phyloP scores from a whole-genome alignment of 1,284 basidiomycete genomes.

The Nidula niveotomentosa region DNA sequence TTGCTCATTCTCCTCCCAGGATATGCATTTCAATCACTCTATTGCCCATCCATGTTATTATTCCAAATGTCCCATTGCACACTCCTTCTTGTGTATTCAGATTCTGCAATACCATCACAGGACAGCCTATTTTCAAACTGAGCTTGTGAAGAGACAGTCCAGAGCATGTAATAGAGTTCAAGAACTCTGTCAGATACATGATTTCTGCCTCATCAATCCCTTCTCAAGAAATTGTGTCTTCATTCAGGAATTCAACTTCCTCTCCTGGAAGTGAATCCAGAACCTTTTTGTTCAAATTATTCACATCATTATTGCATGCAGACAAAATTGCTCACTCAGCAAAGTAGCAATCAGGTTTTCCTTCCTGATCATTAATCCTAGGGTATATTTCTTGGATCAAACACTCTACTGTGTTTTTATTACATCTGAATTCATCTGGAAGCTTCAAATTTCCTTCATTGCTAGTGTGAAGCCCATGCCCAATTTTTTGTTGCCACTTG shows the following conservation, averaged over 20 bases:
- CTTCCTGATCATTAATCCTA: slow-evolving; percentile 4
- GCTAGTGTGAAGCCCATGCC: slow-evolving; percentile 7
- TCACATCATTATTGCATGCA: slow-evolving; percentile 25
- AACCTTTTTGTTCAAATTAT: slow-evolving; percentile 21
- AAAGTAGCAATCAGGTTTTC: slow-evolving; percentile 18
- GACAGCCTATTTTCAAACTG: slow-evolving; percentile 3
- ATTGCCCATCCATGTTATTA: neutral
- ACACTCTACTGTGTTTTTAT: slow-evolving; percentile 13
- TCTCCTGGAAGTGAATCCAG: slow-evolving; percentile 21
- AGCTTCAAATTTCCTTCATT: slow-evolving; percentile 10
- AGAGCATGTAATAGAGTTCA: slow-evolving; percentile 7
- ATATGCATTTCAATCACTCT: neutral
- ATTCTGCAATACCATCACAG: neutral
- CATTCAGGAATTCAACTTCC: slow-evolving; percentile 12
- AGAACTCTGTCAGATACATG: slow-evolving; percentile 4
- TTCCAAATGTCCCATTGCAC: neutral
- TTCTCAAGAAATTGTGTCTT: slow-evolving; percentile 11
- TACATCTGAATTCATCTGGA: slow-evolving; percentile 1
- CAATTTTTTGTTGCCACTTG: slow-evolving; percentile 24
- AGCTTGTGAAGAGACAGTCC: slow-evolving; percentile 5
- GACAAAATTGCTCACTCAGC: slow-evolving; percentile 22
- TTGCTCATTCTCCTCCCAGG: neutral
- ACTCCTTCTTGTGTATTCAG: neutral
- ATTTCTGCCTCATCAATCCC: neutral
- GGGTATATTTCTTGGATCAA: slow-evolving; percentile 24